phyloP scores from a whole-genome alignment of 148 eudicot species.

The Rhododendron ovatum region DNA sequence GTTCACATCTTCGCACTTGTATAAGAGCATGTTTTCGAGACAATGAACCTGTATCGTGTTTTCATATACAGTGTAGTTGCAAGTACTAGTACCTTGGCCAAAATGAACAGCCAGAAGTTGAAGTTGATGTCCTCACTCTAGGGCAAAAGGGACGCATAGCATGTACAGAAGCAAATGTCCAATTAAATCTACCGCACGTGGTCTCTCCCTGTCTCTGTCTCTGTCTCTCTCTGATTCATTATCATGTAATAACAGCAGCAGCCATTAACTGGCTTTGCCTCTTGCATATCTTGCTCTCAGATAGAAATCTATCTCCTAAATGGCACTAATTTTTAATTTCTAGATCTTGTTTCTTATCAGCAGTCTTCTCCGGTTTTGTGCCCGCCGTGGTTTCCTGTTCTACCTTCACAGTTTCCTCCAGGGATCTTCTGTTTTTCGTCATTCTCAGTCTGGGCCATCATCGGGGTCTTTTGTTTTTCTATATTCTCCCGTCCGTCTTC shows the following conservation, averaged over 20 bases:
- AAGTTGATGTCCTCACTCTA: not conserved
- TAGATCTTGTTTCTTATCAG: not conserved
- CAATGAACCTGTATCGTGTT: not conserved
- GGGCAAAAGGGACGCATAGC: not conserved
- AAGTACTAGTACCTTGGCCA: not conserved
- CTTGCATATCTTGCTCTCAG: not conserved
- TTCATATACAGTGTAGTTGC: not conserved
- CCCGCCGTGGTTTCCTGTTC: not conserved
- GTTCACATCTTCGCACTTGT: not conserved
- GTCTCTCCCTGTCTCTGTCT: not conserved
- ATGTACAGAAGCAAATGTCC: not conserved
- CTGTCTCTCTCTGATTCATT: not conserved
- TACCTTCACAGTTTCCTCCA: not conserved
- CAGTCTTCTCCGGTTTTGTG: not conserved
- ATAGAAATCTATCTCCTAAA: not conserved
- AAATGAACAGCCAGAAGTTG: not conserved
- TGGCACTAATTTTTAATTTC: not conserved
- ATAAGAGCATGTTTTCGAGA: not conserved
- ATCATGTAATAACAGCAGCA: not conserved
- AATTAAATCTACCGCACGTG: not conserved
- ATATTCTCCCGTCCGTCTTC: not conserved
- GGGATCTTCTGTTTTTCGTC: not conserved
- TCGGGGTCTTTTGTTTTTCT: not conserved
- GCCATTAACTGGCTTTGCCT: not conserved
- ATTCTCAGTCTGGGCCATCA: not conserved